These are phyloP conservation scores for Fusarium circinatum DNA, from an alignment of 2,329 filamentous ascomycete genomes.

Conservation along the genomic window DNA sequence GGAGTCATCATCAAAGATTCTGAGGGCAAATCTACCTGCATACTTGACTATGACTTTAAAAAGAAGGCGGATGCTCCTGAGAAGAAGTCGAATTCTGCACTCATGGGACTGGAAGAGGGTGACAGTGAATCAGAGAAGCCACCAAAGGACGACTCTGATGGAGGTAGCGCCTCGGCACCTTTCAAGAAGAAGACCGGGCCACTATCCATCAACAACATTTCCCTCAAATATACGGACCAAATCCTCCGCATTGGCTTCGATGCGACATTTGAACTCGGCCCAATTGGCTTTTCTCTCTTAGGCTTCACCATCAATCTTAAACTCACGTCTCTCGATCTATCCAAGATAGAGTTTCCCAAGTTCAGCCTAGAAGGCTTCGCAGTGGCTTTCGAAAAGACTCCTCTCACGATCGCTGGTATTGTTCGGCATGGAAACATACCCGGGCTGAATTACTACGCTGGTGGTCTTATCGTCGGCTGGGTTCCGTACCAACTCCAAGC, in stretches of 20 bases:
- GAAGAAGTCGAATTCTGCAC: background rate
- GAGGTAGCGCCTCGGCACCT: constrained; percentile 22
- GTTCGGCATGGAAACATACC: background rate
- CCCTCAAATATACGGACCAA: constrained; percentile 48
- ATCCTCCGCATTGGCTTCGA: constrained; percentile 46
- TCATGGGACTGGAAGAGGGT: background rate
- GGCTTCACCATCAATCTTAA: constrained; percentile 41
- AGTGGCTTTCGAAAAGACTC: background rate
- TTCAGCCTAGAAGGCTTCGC: background rate
- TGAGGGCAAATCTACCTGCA: background rate
- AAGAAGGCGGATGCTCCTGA: background rate
- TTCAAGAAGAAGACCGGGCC: constrained; percentile 47
- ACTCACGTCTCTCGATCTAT: background rate
- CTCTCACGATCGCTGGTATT: background rate
- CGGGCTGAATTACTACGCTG: background rate
- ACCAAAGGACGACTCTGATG: background rate
- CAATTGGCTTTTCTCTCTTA: constrained; percentile 48
- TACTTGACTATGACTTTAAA: constrained; percentile 44
- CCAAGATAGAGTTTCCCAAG: background rate
- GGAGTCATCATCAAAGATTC: constrained; percentile 32
- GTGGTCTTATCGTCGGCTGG: background rate
- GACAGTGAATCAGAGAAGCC: background rate
- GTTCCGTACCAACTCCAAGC: background rate
- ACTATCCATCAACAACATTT: constrained; percentile 49
- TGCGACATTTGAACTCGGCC: constrained; percentile 50